phyloP scores from a whole-genome alignment of 139 green algal species.

The Chlorella sorokiniana region DNA sequence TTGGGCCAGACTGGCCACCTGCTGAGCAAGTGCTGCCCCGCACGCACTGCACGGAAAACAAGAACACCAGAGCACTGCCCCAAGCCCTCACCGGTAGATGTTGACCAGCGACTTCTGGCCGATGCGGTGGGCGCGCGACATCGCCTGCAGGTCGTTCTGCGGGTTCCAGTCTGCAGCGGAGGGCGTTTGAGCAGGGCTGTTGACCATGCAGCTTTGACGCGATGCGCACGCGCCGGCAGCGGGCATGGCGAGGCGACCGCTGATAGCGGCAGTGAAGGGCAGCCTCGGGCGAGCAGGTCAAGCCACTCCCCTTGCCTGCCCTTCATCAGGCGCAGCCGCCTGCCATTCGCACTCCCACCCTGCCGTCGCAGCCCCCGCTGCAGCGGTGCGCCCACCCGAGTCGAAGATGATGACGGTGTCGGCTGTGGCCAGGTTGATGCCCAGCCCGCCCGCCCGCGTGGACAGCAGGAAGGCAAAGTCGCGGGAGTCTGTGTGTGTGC shows the following conservation, averaged over 20 bases:
- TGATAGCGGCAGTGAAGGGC: no score
- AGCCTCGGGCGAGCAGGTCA: no score
- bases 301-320: no score
- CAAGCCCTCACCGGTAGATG: conserved; percentile 81
- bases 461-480: conserved; percentile 98
- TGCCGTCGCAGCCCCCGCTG: background rate
- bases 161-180: conserved; percentile 48
- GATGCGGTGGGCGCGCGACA: conserved; percentile 94
- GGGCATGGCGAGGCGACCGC: no score
- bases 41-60: no score
- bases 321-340: background rate
- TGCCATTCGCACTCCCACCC: background rate
- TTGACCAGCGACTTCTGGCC: conserved; percentile 78
- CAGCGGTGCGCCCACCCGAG: conserved; percentile 22
- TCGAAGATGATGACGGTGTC: conserved; percentile 90
- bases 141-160: conserved; percentile 91
- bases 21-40: no score
- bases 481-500: conserved; percentile 58
- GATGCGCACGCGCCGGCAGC: background rate
- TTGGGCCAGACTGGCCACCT: no score
- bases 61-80: no score
- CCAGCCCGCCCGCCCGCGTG: conserved; percentile 85
- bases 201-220: background rate
- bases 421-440: conserved; percentile 90
- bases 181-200: background rate